Evolutionary conservation across 495 filamentous ascomycete genomes (phyloP).

Genomic region (Usnea hakonensis): DNA sequence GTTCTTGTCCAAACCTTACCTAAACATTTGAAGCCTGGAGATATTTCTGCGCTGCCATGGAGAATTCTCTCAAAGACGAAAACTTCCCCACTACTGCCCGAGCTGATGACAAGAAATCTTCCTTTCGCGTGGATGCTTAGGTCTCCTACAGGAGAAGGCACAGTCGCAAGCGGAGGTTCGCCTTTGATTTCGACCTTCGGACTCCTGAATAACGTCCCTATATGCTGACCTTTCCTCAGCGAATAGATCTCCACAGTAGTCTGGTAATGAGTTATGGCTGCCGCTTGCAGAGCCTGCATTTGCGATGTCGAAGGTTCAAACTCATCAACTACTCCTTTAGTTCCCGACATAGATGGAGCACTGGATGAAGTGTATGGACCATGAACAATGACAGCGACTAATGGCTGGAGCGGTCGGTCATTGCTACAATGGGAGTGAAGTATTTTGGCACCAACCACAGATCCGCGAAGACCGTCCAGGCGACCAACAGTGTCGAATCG

Average conservation of each 20-base stretch:
- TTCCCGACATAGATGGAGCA: constrained; percentile 19
- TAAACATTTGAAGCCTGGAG: constrained; percentile 51
- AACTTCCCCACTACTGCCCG: constrained; percentile 76
- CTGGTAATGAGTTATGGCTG: constrained; percentile 53
- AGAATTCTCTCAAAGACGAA: constrained; percentile 53
- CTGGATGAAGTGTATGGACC: constrained; percentile 50
- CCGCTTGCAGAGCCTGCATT: constrained; percentile 20
- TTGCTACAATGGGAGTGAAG: constrained; percentile 47
- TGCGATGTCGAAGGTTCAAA: constrained; percentile 23
- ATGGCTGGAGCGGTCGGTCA: constrained; percentile 46
- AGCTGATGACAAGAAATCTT: constrained; percentile 62
- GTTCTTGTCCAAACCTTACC: constrained; percentile 84
- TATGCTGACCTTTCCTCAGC: constrained; percentile 55
- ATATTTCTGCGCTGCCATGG: constrained; percentile 25
- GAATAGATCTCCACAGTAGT: constrained; percentile 84
- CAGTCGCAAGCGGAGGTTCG: constrained; percentile 33
- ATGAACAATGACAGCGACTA: constrained; percentile 70
- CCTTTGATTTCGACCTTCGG: constrained; percentile 19
- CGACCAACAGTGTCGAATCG: constrained; percentile 57
- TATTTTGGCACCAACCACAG: constrained; percentile 75
- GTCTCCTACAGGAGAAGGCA: constrained; percentile 60
- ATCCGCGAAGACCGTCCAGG: constrained; percentile 67
- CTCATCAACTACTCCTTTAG: constrained; percentile 16
- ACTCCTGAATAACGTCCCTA: constrained; percentile 61
- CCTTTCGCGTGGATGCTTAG: constrained; percentile 61